A percentile compares a stretch with the other conserved stretches of the same genome.
Evolutionary conservation across 1,284 basidiomycete genomes (phyloP).

Genomic region (Erythrobasidium hasegawianum): DNA sequence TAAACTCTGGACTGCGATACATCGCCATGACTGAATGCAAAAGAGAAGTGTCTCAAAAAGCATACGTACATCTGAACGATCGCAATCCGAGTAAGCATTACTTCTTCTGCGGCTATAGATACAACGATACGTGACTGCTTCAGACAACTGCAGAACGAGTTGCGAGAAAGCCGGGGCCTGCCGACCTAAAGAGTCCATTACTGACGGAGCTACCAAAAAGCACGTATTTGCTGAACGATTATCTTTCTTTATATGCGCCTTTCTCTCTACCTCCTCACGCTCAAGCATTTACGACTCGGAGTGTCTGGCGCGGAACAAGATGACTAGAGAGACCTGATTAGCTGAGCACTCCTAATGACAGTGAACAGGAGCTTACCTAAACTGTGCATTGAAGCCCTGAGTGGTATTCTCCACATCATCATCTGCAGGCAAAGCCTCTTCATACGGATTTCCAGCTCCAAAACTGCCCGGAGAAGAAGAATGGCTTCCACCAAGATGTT

Average conservation of each 20-base stretch:
- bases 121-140: no score
- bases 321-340: constrained; percentile 6
- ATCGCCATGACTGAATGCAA: not conserved
- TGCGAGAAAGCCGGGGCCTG: no score
- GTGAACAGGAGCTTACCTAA: constrained; percentile 14
- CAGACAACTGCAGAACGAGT: no score
- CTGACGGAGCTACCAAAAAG: not conserved
- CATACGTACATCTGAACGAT: no score
- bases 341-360: no score
- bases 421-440: constrained; percentile 6
- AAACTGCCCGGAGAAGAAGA: constrained; percentile 12
- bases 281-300: constrained; percentile 23
- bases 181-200: no score
- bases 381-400: constrained; percentile 30
- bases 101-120: no score
- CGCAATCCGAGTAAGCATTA: no score
- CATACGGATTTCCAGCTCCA: constrained; percentile 24
- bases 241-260: no score
- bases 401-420: constrained; percentile 31
- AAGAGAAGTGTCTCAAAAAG: no score
- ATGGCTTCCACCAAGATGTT: not conserved
- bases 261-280: no score
- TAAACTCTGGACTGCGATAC: constrained; percentile 31
- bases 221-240: no score
- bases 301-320: constrained; percentile 12